Conservation (phyloP, 345 rosid genomes). For the Linum trigynum region DNA sequence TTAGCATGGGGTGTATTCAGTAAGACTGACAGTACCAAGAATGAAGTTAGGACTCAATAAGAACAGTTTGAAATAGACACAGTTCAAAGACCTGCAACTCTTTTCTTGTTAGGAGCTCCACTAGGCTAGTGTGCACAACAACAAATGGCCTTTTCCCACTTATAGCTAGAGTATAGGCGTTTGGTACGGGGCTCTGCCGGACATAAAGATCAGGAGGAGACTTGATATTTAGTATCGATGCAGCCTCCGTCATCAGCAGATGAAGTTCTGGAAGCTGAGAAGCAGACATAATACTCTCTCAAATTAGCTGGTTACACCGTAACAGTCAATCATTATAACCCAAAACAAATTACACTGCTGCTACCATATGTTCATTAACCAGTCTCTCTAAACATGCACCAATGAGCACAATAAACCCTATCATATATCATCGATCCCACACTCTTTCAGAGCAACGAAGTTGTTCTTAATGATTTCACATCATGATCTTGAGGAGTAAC, state of each 20-base stretch:
- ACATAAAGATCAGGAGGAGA: slow-evolving; percentile 76
- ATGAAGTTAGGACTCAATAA: not conserved
- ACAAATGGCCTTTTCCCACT: slow-evolving; percentile 88
- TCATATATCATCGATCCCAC: too few relatives aligned
- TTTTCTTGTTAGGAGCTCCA: slow-evolving; percentile 72
- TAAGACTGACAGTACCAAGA: not conserved
- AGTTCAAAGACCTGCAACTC: slow-evolving; percentile 72
- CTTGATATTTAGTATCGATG: slow-evolving; percentile 62
- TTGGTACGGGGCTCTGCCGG: slow-evolving; percentile 89
- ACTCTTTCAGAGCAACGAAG: not conserved
- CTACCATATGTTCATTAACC: too few relatives aligned
- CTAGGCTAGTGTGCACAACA: slow-evolving; percentile 81
- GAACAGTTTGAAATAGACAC: slow-evolving; percentile 2
- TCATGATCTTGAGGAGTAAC: not conserved
- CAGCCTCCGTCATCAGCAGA: slow-evolving; percentile 71
- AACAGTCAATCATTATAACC: too few relatives aligned
- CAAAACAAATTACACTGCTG: too few relatives aligned
- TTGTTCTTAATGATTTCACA: not conserved
- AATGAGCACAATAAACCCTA: too few relatives aligned
- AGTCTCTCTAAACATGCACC: too few relatives aligned
- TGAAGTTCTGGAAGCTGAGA: slow-evolving; percentile 82
- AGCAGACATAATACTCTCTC: not conserved
- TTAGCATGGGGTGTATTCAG: slow-evolving; percentile 13
- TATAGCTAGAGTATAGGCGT: slow-evolving; percentile 83
- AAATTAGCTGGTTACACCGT: too few relatives aligned